A percentile compares a stretch with the other conserved stretches of the same genome.
These are phyloP conservation scores for Furcasterigmium furcatum DNA, from an alignment of 2,329 filamentous ascomycete species.

Conservation along the genomic window DNA sequence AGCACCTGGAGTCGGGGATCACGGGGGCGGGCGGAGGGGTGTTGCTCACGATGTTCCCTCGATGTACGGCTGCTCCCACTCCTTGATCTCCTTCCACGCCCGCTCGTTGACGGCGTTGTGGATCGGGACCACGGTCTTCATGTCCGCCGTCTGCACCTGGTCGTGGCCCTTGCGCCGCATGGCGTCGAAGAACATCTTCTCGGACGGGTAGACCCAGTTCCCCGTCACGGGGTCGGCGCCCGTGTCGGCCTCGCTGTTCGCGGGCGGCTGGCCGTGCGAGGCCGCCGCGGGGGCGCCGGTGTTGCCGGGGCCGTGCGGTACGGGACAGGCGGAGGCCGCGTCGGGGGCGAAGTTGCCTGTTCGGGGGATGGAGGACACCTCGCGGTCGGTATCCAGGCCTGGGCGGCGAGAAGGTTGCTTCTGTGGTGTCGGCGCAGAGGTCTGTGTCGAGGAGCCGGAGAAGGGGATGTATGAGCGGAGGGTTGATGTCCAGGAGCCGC, in stretches of 20 bases:
- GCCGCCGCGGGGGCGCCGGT: constrained; percentile 23
- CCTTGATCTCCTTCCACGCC: constrained; percentile 87
- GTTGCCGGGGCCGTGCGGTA: constrained; percentile 31
- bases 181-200: constrained; percentile 97
- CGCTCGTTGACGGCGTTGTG: constrained; percentile 98
- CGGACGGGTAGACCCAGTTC: constrained; percentile 96
- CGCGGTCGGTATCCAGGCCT: constrained; percentile 64
- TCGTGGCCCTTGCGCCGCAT: constrained; percentile 88
- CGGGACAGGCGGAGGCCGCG: constrained; percentile 31
- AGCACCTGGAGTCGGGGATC: background rate
- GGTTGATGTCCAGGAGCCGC: constrained; percentile 37
- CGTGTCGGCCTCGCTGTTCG: constrained; percentile 78
- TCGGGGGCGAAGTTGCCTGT: constrained; percentile 34
- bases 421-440: background rate
- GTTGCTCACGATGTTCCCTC: constrained; percentile 50
- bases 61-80: constrained; percentile 75
- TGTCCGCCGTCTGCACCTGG: constrained; percentile 63
- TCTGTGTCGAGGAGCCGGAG: constrained; percentile 20
- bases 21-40: background rate
- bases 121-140: constrained; percentile 90
- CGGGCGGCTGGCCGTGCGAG: constrained; percentile 19
- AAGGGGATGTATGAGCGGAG: constrained; percentile 38
- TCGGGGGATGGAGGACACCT: constrained; percentile 77
- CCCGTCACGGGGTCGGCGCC: constrained; percentile 66
- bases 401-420: too few species aligned